phyloP scores from a whole-genome alignment of 2,329 filamentous ascomycete species.

The Hypoxylon sp. region DNA sequence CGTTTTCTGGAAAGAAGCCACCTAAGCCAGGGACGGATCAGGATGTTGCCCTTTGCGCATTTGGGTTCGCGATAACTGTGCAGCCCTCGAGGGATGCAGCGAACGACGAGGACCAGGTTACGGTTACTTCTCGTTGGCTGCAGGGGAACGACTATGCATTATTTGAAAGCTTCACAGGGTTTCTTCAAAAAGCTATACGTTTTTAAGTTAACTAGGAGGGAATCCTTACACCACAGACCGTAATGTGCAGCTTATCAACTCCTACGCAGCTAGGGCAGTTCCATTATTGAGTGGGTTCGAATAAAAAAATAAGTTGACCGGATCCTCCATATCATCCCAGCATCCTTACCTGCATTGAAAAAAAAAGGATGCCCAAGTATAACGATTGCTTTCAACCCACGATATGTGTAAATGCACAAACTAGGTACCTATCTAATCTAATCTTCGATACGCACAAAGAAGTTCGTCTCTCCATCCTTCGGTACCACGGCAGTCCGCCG shows the following conservation, averaged over 20 bases:
- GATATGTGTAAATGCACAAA: too few species aligned
- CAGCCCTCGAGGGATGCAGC: slow-evolving; percentile 48
- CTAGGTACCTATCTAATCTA: too few species aligned
- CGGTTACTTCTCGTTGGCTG: slow-evolving; percentile 72
- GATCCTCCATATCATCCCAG: too few species aligned
- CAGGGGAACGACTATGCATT: slow-evolving; percentile 76
- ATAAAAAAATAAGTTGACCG: too few species aligned
- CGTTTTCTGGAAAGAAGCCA: not conserved
- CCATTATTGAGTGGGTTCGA: too few species aligned
- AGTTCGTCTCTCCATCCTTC: slow-evolving; percentile 44
- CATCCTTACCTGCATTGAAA: too few species aligned
- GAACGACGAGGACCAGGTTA: slow-evolving; percentile 51
- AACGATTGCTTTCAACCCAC: too few species aligned
- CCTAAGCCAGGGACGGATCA: slow-evolving; percentile 40
- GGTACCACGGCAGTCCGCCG: slow-evolving; percentile 42
- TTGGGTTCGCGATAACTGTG: slow-evolving; percentile 68
- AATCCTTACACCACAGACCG: not conserved
- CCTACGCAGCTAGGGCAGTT: too few species aligned
- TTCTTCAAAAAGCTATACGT: slow-evolving; percentile 56
- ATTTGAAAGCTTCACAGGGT: slow-evolving; percentile 89
- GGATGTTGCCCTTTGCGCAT: slow-evolving; percentile 51
- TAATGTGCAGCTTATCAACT: too few species aligned
- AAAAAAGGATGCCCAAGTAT: too few species aligned
- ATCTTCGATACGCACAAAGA: slow-evolving; percentile 42
- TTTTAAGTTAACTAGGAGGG: not conserved